Conservation (phyloP, 495 filamentous ascomycete species). For the Neurospora discreta region DNA sequence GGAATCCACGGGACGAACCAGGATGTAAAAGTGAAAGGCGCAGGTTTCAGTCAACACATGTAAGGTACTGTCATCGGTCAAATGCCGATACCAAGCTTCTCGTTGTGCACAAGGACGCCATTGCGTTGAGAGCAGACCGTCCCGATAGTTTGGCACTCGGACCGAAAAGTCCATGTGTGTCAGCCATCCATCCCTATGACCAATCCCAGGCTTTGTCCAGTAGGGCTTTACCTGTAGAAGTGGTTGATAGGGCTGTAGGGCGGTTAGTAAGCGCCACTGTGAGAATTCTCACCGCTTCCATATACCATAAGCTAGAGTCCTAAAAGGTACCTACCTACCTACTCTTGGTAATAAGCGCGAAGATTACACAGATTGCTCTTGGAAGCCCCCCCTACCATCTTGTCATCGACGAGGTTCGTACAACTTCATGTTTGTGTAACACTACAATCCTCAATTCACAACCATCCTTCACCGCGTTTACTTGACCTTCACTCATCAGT, state of each 20-base stretch:
- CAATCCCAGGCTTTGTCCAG: neutral
- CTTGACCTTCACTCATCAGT: too few species aligned
- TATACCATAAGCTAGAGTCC: neutral
- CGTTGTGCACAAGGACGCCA: too few species aligned
- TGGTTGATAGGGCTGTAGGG: neutral
- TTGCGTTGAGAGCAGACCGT: neutral
- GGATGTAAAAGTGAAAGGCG: neutral
- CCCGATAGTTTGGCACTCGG: neutral
- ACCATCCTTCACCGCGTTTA: too few species aligned
- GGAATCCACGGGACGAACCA: neutral
- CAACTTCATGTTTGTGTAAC: too few species aligned
- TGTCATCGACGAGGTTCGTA: too few species aligned
- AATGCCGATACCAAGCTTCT: neutral
- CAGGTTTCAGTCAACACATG: too few species aligned
- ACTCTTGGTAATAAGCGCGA: neutral
- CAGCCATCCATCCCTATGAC: too few species aligned
- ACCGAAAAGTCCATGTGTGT: neutral
- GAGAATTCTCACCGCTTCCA: neutral
- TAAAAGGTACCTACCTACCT: too few species aligned
- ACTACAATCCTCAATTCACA: too few species aligned
- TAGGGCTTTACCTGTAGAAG: neutral
- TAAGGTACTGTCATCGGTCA: neutral
- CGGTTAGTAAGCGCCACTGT: neutral
- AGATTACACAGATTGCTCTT: too few species aligned
- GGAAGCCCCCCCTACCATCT: too few species aligned